Percentiles rank a stretch among this genome's conserved stretches.
These are phyloP conservation scores for Fremontodendron californicum DNA, from an alignment of 345 rosid species.

Conservation along the genomic window DNA sequence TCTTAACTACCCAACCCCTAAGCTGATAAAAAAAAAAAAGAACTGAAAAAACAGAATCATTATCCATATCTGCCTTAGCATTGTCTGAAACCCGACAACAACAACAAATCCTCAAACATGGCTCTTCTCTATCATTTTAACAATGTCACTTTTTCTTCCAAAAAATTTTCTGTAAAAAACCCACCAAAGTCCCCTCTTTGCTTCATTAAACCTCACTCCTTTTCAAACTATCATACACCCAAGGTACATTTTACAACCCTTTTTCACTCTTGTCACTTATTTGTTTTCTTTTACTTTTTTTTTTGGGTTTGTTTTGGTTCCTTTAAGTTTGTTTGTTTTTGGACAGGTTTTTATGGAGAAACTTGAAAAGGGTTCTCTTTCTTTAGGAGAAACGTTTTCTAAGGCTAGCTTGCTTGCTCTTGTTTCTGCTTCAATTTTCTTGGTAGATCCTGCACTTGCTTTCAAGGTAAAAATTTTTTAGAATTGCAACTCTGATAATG, in stretches of 20 bases:
- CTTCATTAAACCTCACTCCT: neutral
- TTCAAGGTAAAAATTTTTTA: constrained; percentile 28
- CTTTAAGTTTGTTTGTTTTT: neutral
- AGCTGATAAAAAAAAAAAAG: neutral
- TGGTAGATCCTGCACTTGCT: constrained; percentile 81
- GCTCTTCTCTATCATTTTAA: neutral
- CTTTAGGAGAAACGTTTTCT: constrained; percentile 36
- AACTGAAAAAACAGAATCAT: neutral
- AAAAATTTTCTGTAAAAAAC: neutral
- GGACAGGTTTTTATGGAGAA: neutral
- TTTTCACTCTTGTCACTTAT: neutral
- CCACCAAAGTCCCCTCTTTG: neutral
- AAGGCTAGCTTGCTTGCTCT: constrained; percentile 54
- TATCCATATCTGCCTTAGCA: neutral
- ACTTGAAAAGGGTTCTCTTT: neutral
- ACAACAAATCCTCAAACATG: neutral
- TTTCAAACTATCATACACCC: neutral
- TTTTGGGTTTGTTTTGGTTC: neutral
- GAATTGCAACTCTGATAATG: neutral
- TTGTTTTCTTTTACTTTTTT: neutral
- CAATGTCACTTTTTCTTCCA: neutral
- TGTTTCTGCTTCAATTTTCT: constrained; percentile 62
- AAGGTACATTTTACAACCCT: neutral
- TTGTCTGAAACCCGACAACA: neutral
- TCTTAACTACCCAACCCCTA: neutral